Conservation (phyloP, 148 eudicot genomes). For the Rhododendron kiyosumense region DNA sequence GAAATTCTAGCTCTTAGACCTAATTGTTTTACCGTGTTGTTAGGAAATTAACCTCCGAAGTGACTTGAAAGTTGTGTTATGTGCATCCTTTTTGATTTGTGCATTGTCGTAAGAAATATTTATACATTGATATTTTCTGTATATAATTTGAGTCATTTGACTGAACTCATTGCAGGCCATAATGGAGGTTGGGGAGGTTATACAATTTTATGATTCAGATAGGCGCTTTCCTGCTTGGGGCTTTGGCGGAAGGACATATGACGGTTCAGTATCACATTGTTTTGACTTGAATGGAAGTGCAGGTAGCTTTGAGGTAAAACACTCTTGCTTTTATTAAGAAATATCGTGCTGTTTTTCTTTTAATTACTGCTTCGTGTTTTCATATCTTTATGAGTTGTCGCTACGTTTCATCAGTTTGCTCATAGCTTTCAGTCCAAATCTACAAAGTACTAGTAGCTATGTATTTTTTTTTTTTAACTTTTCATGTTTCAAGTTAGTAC, state of each 20-base stretch:
- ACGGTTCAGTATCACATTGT: conserved; percentile 69
- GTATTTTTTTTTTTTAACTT: not conserved
- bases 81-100: not conserved
- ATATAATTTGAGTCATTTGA: not conserved
- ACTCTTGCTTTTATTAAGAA: not conserved
- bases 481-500: not conserved
- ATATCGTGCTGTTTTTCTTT: not conserved
- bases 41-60: not conserved
- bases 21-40: not conserved
- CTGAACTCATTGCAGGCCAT: conserved; percentile 59
- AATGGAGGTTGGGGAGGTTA: conserved; percentile 75
- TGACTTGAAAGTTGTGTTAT: not conserved
- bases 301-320: conserved; percentile 36
- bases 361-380: not conserved
- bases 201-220: conserved; percentile 89
- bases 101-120: not conserved
- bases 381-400: not conserved
- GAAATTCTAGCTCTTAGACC: not conserved
- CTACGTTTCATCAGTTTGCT: not conserved
- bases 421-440: not conserved
- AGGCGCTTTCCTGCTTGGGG: conserved; percentile 91
- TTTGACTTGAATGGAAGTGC: conserved; percentile 70
- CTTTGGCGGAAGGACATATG: conserved; percentile 57
- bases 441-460: not conserved
- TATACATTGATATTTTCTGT: not conserved